A percentile compares a stretch with the other conserved stretches of the same genome.
These are phyloP conservation scores for Ricinus communis DNA, from an alignment of 345 rosid species.

Conservation along the genomic window DNA sequence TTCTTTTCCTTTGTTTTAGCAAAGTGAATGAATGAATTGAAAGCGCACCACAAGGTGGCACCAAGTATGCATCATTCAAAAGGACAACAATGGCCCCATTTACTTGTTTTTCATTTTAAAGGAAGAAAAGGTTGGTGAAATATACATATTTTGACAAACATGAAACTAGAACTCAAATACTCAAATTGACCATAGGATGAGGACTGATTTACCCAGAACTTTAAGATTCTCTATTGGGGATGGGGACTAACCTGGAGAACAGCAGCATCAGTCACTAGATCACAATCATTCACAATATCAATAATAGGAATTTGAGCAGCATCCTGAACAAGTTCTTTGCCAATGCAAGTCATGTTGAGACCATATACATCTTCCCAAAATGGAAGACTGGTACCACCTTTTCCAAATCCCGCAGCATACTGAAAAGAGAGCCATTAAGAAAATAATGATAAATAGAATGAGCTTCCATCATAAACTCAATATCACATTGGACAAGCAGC, in stretches of 20 bases:
- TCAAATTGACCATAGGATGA: neutral
- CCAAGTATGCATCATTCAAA: neutral
- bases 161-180: neutral
- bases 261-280: constrained; percentile 63
- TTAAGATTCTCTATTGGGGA: neutral
- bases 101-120: neutral
- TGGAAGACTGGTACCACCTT: constrained; percentile 78
- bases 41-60: neutral
- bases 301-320: constrained; percentile 69
- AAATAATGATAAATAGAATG: constrained; percentile 1
- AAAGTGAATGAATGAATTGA: neutral
- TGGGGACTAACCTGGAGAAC: constrained; percentile 55
- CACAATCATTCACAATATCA: constrained; percentile 58
- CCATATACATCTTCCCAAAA: constrained; percentile 95
- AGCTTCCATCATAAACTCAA: neutral
- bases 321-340: constrained; percentile 69
- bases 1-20: neutral
- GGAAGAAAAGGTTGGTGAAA: neutral
- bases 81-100: neutral
- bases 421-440: constrained; percentile 24
- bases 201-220: neutral
- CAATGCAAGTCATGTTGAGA: constrained; percentile 83
- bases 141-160: neutral
- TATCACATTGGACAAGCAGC: neutral
- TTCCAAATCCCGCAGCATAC: constrained; percentile 94